Evolutionary conservation across 228 moss, liverwort and hornwort species (phyloP), one percentile per base, ranked within the genome.

Genomic region (Sphagnum magellanicum): DNA sequence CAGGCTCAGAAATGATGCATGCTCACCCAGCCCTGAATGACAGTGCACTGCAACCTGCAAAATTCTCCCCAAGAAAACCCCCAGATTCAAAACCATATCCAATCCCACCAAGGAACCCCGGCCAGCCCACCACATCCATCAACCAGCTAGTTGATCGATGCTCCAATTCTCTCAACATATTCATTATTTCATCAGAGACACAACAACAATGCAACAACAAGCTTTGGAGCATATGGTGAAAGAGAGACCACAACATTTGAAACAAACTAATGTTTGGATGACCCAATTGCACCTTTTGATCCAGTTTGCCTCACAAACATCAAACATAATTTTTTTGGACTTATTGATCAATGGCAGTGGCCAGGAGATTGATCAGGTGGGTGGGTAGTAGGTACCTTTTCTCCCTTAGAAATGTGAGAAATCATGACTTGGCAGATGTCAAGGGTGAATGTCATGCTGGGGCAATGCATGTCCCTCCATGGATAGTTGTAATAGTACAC

Each of bases 1-100:
- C 14, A 62, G 53, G 67, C 77, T 63, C 49, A 72, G 46, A 55
- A 55, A 52, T 73, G 72, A 60, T 68, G 53, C 55, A 55, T 55
- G 73, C 67, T 78, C 73, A 91, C 88, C 91, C 65, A 88, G 59
- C 76, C 86, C 79, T 47, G 86, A 88, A 78, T 91, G 91, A 72
- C 86, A 91, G 70, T 86, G 84, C 52, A 86, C 77, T 67, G 82
- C 82, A 66, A 91, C 91, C 79, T 91, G 71, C 53, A 8, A n/a
- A 15, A 55, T 8, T 8, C 55, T 8, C 55, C 55, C 55, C 55
- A 55, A 55, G 55, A 55, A 55, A 55, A 55, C 55, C 55, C 4
- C 55, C 55, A 55, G 9, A 55, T 55, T 55, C 55, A 8, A 55
- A 55, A 55, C 55, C 8, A 55, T 8, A 32, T 32, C 32, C 32